Base-by-base conservation (phyloP, 345 rosid genomes). In the Citrus unshiu region DNA sequence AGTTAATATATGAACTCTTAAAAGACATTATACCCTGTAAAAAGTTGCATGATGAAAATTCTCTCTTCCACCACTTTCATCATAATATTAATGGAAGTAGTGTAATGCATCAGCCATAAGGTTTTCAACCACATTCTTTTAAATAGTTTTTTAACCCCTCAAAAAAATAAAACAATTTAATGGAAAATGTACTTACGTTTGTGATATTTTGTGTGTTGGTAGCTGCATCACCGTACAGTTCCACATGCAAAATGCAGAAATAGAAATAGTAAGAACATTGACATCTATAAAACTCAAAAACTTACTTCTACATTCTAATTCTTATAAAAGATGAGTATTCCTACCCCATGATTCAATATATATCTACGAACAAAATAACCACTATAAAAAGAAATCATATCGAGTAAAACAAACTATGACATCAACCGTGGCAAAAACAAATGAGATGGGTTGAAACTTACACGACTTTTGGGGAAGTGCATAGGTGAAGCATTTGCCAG, bases 401-500 rank as follows among this genome's bases (percentile, higher is more conserved):
- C 21, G n/a, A 72, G 24, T 29, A 75, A 6, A 57, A 58, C 25
- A 75, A 69, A n/a, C 2, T 12, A n/a, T 2, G 49, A 29, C 10
- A 70, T 21, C 35, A 62, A 76, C 34, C 0, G 5, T 19, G 27
- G 19, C 27, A 37, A 64, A 37, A 59, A 46, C 2, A 22, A 66
- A 51, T 51, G 27, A 49, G 51, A 75, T 10, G 64, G 32, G 22
- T 6, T 64, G 49, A 80, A 68, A 84, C 98, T 89, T 85, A 97
- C 99, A 97, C 98, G 65, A 97, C 97, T 92, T 97, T 94, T 4
- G 99, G 98, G 43, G 98, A 95, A 81, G 98, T 91, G 87, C 98
- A 96, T 18, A 96, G 91, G 82, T 91, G 92, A 87, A 97, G 93
- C 98, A 97, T 97, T 91, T 93, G 99, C 99, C 99, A 97, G 87